Evolutionary conservation across 1,284 basidiomycete genomes (phyloP).

Genomic region (Athelia psychrophila): DNA sequence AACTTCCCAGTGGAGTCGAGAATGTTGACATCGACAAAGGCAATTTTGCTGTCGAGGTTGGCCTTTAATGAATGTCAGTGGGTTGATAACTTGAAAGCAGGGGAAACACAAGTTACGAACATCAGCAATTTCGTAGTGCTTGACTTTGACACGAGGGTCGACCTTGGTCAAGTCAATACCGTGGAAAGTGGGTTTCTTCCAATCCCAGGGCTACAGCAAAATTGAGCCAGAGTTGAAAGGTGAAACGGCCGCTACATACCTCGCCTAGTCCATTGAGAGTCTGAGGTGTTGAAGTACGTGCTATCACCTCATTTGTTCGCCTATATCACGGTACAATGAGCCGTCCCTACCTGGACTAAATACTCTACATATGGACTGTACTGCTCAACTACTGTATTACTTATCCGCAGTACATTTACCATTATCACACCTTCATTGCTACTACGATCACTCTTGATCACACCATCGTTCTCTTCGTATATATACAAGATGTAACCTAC

Average conservation of each 20-base stretch:
- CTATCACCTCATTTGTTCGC: too few species aligned
- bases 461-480: too few species aligned
- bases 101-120: background rate
- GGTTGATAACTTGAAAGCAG: too few species aligned
- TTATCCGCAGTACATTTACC: too few species aligned
- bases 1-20: conserved; percentile 28
- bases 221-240: background rate
- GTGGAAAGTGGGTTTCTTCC: background rate
- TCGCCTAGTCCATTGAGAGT: conserved; percentile 5
- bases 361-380: too few species aligned
- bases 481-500: too few species aligned
- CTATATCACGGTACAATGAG: too few species aligned
- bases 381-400: too few species aligned
- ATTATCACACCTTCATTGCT: too few species aligned
- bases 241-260: background rate
- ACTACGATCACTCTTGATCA: too few species aligned
- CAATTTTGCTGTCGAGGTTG: conserved; percentile 13
- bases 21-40: conserved; percentile 27
- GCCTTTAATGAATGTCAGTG: background rate
- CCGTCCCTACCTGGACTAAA: too few species aligned
- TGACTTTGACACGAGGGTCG: conserved; percentile 3
- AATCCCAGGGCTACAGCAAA: background rate
- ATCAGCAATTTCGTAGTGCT: background rate
- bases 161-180: conserved; percentile 1
- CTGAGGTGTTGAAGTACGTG: too few species aligned